A percentile compares a stretch with the other conserved stretches of the same genome.
Evolutionary conservation across 345 rosid genomes (phyloP).

Genomic region (Citrus australasica): DNA sequence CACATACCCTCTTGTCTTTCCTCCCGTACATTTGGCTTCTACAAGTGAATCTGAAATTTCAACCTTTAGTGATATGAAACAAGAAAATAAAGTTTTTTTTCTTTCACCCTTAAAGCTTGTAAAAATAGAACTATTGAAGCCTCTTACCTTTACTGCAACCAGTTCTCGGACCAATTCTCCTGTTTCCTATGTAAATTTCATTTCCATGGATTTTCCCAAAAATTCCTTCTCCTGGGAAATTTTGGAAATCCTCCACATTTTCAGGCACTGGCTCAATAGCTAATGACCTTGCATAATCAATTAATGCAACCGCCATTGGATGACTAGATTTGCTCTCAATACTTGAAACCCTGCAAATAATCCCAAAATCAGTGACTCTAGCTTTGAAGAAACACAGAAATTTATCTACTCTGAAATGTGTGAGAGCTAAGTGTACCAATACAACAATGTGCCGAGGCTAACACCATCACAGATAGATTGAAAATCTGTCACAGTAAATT

Average conservation of each 20-base stretch:
- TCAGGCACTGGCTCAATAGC: conserved; percentile 72
- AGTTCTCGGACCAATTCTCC: conserved; percentile 60
- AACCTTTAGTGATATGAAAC: neutral
- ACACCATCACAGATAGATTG: conserved; percentile 39
- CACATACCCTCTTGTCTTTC: conserved; percentile 62
- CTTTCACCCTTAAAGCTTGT: neutral
- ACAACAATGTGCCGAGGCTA: conserved; percentile 44
- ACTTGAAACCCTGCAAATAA: conserved; percentile 75
- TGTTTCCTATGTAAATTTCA: conserved; percentile 65
- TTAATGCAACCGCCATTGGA: conserved; percentile 80
- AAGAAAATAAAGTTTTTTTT: neutral
- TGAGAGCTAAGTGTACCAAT: conserved; percentile 38
- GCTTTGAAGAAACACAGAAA: too few relatives aligned
- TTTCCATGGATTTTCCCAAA: conserved; percentile 69
- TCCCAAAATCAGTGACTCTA: neutral
- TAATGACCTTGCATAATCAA: conserved; percentile 51
- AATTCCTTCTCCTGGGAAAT: conserved; percentile 88
- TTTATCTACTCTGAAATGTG: too few relatives aligned
- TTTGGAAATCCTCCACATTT: conserved; percentile 56
- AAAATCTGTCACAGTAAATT: conserved; percentile 72
- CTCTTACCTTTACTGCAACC: conserved; percentile 51
- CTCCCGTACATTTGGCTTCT: conserved; percentile 31
- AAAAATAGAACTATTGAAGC: neutral
- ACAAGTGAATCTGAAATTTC: conserved; percentile 29
- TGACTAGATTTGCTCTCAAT: conserved; percentile 91